Conservation (phyloP, 129 eudicot species). For the Gnaphalium uliginosum region DNA sequence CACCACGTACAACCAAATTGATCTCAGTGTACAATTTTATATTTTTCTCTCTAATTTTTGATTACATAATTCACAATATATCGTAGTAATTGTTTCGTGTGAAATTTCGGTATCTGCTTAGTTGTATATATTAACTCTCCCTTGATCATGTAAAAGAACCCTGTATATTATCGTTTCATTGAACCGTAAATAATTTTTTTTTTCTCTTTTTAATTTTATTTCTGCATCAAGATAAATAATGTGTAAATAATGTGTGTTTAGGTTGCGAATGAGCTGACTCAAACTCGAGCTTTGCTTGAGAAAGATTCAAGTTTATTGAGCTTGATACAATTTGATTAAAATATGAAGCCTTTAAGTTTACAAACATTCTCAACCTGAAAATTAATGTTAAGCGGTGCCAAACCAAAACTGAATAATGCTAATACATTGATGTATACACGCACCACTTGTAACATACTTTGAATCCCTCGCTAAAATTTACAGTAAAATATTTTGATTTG, state of each 20-base stretch:
- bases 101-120: too few species aligned
- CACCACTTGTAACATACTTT: background rate
- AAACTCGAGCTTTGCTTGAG: too few species aligned
- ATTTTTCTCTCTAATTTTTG: too few species aligned
- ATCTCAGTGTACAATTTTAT: too few species aligned
- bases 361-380: too few species aligned
- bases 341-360: too few species aligned
- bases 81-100: too few species aligned
- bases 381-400: background rate
- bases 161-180: constrained; percentile 30
- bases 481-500: background rate
- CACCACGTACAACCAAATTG: too few species aligned
- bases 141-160: constrained; percentile 34
- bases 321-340: too few species aligned
- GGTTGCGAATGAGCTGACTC: background rate
- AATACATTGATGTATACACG: background rate
- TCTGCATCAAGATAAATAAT: background rate
- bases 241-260: background rate
- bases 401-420: background rate
- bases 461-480: constrained; percentile 9
- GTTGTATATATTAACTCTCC: constrained; percentile 38
- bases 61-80: too few species aligned
- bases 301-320: too few species aligned
- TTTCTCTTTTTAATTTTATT: too few species aligned
- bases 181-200: background rate